A percentile compares a stretch with the other conserved stretches of the same genome.
Conservation (phyloP, 441 rosid species). For the Breynia disticha region DNA sequence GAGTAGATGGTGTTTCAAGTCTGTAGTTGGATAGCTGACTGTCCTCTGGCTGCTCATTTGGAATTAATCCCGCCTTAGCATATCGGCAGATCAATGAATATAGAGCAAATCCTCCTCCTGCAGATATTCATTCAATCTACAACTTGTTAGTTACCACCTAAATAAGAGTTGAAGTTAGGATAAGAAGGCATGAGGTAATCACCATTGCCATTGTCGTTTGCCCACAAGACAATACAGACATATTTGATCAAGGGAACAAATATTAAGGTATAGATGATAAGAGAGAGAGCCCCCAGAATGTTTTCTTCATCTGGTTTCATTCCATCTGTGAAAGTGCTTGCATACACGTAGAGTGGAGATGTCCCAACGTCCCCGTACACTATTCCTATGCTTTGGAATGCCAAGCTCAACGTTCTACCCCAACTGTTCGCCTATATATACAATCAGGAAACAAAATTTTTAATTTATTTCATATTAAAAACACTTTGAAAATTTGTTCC, state of each 20-base stretch:
- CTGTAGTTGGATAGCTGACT: conserved; percentile 47
- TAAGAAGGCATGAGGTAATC: neutral
- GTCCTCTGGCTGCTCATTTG: conserved; percentile 70
- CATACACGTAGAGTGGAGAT: conserved; percentile 61
- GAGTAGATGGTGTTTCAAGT: conserved; percentile 38
- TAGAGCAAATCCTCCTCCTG: conserved; percentile 77
- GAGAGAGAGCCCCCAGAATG: conserved; percentile 51
- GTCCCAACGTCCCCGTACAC: conserved; percentile 77
- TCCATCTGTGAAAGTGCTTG: conserved; percentile 45
- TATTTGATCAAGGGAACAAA: conserved; percentile 54
- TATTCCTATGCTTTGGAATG: conserved; percentile 63
- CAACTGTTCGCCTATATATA: conserved; percentile 16
- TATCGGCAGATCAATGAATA: conserved; percentile 59
- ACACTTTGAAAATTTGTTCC: too few species aligned
- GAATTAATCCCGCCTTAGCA: conserved; percentile 44
- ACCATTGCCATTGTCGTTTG: conserved; percentile 88
- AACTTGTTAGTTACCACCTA: neutral
- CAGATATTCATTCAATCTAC: neutral
- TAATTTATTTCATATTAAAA: too few species aligned
- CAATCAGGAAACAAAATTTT: too few species aligned
- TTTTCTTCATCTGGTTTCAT: conserved; percentile 32
- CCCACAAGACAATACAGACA: conserved; percentile 51
- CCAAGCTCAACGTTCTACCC: conserved; percentile 46
- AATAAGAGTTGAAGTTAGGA: neutral
- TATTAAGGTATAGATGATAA: conserved; percentile 50